These are phyloP conservation scores for Xylaria bambusicola DNA, from an alignment of 495 filamentous ascomycete species.

Conservation along the genomic window DNA sequence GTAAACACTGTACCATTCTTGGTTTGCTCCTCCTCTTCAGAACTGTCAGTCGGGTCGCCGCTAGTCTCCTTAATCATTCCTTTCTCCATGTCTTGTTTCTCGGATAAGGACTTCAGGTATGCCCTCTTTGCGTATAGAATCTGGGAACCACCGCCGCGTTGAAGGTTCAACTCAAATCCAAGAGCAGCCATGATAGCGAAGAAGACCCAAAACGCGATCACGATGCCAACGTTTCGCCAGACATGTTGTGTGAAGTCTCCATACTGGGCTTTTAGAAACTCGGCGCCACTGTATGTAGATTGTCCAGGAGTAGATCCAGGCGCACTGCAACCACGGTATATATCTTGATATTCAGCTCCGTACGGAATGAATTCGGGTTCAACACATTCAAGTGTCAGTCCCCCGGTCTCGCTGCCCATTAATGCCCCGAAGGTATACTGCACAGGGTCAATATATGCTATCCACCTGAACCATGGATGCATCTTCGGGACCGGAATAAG, in stretches of 20 bases:
- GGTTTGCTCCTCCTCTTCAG: slow-evolving; percentile 20
- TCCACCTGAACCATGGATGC: slow-evolving; percentile 59
- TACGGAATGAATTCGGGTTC: slow-evolving; percentile 48
- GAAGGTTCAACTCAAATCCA: slow-evolving; percentile 69
- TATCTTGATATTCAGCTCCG: slow-evolving; percentile 14
- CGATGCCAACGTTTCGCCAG: slow-evolving; percentile 73
- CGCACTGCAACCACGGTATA: slow-evolving; percentile 59
- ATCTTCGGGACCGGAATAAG: slow-evolving; percentile 70
- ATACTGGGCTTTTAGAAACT: slow-evolving; percentile 57
- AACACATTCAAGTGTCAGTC: slow-evolving; percentile 47
- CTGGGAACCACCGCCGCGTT: slow-evolving; percentile 69
- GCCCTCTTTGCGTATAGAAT: slow-evolving; percentile 61
- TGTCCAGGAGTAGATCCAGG: slow-evolving; percentile 56
- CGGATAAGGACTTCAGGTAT: slow-evolving; percentile 25
- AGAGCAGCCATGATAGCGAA: slow-evolving; percentile 62
- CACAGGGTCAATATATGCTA: slow-evolving; percentile 30
- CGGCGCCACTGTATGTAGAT: slow-evolving; percentile 47
- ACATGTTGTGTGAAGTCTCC: slow-evolving; percentile 59
- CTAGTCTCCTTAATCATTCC: slow-evolving; percentile 20
- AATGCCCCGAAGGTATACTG: slow-evolving; percentile 65
- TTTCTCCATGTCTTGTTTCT: slow-evolving; percentile 28
- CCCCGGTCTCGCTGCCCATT: slow-evolving; percentile 72
- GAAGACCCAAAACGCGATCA: slow-evolving; percentile 65
- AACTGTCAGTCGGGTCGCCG: slow-evolving; percentile 1
- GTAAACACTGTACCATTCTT: slow-evolving; percentile 59